phyloP scores from a whole-genome alignment of 2,329 filamentous ascomycete genomes.

The Neopestalotiopsis rosae region DNA sequence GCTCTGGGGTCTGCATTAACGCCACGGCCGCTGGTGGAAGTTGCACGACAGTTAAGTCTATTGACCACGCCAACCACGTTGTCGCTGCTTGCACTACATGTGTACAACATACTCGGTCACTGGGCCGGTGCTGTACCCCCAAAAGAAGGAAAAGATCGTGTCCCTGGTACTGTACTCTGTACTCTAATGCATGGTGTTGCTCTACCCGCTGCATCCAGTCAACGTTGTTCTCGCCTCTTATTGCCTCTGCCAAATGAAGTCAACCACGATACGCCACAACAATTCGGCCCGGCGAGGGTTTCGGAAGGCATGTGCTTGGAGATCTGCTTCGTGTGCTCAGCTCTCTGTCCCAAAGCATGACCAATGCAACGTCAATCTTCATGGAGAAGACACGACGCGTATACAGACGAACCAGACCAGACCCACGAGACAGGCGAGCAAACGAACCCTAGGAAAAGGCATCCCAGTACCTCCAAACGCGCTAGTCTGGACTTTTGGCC shows the following conservation, averaged over 20 bases:
- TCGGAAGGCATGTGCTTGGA: neutral
- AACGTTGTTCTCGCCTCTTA: neutral
- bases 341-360: neutral
- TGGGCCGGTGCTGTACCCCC: neutral
- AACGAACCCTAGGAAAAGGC: neutral
- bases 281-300: neutral
- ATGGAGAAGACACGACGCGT: neutral
- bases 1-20: neutral
- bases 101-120: neutral
- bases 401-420: neutral
- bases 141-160: neutral
- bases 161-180: neutral
- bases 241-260: neutral
- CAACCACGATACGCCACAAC: neutral
- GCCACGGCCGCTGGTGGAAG: neutral
- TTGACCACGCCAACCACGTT: constrained; percentile 1
- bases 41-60: neutral
- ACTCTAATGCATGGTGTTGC: neutral
- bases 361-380: neutral
- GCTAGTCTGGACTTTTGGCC: neutral
- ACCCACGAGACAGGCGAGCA: neutral
- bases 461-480: neutral
- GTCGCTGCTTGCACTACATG: neutral
- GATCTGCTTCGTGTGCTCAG: neutral
- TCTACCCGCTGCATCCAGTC: neutral